Evolutionary conservation across 106 monocot species (phyloP), one percentile per base, ranked within the genome.

Genomic region (Hemerocallis citrina): DNA sequence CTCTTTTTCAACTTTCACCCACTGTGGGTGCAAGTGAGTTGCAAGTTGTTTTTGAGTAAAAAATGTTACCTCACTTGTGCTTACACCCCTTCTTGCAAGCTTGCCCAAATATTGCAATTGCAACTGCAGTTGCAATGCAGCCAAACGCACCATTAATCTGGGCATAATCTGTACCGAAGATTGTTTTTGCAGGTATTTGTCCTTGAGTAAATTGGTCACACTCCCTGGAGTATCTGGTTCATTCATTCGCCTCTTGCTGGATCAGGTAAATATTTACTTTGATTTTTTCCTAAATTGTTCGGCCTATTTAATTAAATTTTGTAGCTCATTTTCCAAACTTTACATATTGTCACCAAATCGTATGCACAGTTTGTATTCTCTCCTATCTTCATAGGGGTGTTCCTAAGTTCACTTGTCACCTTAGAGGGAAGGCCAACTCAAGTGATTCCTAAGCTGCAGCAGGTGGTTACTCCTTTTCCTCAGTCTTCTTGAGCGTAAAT

Each of bases 201-300:
- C 67, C 66, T 67, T 92, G 68, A 88, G 92, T 67, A 78, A 81
- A 56, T 16, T 88, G 45, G 79, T 92, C 15, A 84, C 63, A 6
- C 15, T 78, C 6, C 57, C 68, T 64, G 92, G 92, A 48, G 59
- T 73, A 29, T 72, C 73, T 25, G 92, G 92, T 59, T 76, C 88
- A 47, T 31, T 84, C 24, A 45, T 74, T 57, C 76, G 92, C 58
- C 92, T 92, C 67, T 65, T 80, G 3, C 81, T 93, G 76, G 92
- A 93, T 73, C 92, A 93, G 92, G 87, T 85, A 44, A 8, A 3
- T 37, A 0, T 24, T 49, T 21, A 30, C 23, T 50, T 4, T n/a
- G n/a, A n/a, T 15, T 21, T 59, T 59, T n/a, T 56, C 12, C 19
- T 22, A 13, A 22, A 10, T 32, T 11, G 32, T 36, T 0, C 13